Percentiles rank a stretch among this genome's conserved stretches.
Evolutionary conservation across 768 basidiomycete genomes (phyloP).

Genomic region (Mycena crocata): DNA sequence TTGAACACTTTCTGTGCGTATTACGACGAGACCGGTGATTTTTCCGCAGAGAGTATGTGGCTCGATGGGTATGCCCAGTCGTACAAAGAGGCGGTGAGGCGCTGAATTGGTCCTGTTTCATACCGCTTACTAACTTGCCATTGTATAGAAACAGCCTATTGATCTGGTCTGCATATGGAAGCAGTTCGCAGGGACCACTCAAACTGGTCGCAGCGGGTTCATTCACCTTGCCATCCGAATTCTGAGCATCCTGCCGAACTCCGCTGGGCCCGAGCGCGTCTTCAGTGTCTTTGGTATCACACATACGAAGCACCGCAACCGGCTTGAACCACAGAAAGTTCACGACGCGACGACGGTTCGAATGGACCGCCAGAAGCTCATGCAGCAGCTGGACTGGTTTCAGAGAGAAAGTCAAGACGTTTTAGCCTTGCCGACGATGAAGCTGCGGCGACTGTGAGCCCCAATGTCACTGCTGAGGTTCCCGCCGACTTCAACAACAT

Average conservation of each 20-base stretch:
- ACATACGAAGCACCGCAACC: slow-evolving; percentile 36
- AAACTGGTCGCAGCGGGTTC: background rate
- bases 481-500: background rate
- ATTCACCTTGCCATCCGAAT: too few relatives aligned
- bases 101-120: background rate
- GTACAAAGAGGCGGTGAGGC: background rate
- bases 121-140: background rate
- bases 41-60: background rate
- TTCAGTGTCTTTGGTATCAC: slow-evolving; percentile 14
- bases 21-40: background rate
- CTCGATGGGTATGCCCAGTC: background rate
- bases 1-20: background rate
- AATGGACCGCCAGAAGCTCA: slow-evolving; percentile 16
- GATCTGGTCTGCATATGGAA: background rate
- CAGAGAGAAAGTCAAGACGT: slow-evolving; percentile 3
- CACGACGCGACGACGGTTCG: slow-evolving; percentile 25
- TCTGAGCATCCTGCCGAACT: slow-evolving; percentile 16
- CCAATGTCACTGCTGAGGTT: background rate
- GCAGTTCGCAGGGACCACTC: background rate
- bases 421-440: slow-evolving; percentile 35
- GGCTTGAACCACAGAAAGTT: slow-evolving; percentile 23
- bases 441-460: background rate
- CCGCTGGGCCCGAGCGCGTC: slow-evolving; percentile 9
- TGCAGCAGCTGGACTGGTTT: background rate
- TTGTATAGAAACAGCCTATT: background rate